Evolutionary conservation across 139 green algal genomes (phyloP).

Genomic region (Coccomyxa sp.): DNA sequence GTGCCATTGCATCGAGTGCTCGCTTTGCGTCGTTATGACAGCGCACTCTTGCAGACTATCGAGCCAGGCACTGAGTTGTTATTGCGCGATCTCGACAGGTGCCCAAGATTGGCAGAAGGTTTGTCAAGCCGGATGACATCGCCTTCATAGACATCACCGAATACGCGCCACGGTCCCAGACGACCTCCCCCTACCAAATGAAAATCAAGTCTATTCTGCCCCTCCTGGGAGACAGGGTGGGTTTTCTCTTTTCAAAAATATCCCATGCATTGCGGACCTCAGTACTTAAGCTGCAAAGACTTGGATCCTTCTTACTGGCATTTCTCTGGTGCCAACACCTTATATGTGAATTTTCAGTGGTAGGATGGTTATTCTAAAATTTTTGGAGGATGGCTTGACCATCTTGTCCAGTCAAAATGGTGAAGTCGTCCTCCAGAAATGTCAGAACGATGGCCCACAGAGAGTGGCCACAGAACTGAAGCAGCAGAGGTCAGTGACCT

Average conservation of each 20-base stretch:
- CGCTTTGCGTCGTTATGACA: neutral
- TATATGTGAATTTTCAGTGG: too few relatives aligned
- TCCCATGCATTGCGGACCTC: too few relatives aligned
- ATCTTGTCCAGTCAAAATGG: too few relatives aligned
- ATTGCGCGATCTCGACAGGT: neutral
- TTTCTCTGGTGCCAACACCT: too few relatives aligned
- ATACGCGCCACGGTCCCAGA: neutral
- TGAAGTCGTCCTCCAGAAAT: too few relatives aligned
- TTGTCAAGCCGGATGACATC: conserved; percentile 1
- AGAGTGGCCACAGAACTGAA: too few relatives aligned
- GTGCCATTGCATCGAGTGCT: neutral
- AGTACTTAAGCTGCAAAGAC: too few relatives aligned
- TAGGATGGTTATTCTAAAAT: too few relatives aligned
- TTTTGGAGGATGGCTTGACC: too few relatives aligned
- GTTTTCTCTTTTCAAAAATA: neutral
- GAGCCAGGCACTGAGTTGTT: neutral
- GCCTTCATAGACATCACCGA: neutral
- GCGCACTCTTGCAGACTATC: neutral
- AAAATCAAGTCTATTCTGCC: neutral
- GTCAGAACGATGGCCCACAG: too few relatives aligned
- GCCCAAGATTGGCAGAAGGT: neutral
- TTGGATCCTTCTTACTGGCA: too few relatives aligned
- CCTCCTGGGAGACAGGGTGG: neutral
- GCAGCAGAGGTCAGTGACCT: too few relatives aligned
- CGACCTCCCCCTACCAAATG: neutral